A percentile compares a stretch with the other conserved stretches of the same genome.
Evolutionary conservation across 257 asterid genomes (phyloP).

Genomic region (Haberlea rhodopensis): DNA sequence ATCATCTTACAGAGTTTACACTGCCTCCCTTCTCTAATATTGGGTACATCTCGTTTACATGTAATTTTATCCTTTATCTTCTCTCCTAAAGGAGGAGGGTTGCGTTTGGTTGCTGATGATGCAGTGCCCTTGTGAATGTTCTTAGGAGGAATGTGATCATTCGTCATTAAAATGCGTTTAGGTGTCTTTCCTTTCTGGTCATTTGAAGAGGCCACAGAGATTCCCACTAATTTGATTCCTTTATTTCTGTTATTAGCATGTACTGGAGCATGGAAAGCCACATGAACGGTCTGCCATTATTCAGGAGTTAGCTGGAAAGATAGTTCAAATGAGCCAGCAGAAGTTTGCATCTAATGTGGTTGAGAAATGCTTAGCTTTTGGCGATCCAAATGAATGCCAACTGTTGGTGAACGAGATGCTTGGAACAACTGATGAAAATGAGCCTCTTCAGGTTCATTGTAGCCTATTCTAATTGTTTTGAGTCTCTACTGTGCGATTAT

Average conservation of each 20-base stretch:
- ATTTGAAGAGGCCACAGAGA: not conserved
- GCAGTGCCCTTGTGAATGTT: not conserved
- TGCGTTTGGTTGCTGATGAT: not conserved
- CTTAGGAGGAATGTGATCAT: not conserved
- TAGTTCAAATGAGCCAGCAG: conserved; percentile 98
- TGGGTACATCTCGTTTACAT: not conserved
- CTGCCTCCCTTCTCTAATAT: not conserved
- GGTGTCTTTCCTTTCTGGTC: not conserved
- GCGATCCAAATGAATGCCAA: conserved; percentile 77
- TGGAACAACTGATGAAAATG: conserved; percentile 96
- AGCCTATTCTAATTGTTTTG: not conserved
- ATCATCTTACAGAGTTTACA: not conserved
- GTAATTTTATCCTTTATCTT: conserved; percentile 4
- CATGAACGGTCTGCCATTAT: conserved; percentile 78
- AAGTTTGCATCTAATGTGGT: conserved; percentile 97
- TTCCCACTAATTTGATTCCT: conserved; percentile 5
- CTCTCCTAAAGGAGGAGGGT: too few species aligned
- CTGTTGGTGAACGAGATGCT: conserved; percentile 93
- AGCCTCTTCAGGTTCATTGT: conserved; percentile 89
- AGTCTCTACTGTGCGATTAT: too few species aligned
- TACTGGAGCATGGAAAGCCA: conserved; percentile 92
- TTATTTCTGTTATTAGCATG: conserved; percentile 45
- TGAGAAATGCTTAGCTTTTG: conserved; percentile 87
- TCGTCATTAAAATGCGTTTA: not conserved
- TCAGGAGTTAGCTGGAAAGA: conserved; percentile 86